Percentiles rank a stretch among this genome's conserved stretches.
Conservation (phyloP, 1,284 basidiomycete species). For the Cryptococcus amylolentus region DNA sequence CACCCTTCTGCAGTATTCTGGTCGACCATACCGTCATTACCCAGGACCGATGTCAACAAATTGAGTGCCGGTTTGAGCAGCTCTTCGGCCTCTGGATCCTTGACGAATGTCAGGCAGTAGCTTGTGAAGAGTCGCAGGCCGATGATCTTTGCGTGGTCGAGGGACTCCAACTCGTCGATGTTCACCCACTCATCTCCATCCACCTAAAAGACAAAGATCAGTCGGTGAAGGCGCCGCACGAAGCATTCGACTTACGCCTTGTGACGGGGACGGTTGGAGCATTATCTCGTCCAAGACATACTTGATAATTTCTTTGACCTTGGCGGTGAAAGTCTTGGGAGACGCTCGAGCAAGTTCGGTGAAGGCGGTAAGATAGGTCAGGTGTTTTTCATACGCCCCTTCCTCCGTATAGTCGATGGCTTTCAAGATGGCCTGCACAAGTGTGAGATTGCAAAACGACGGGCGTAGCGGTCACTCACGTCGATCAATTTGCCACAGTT, state of each 20-base stretch:
- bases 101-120: conserved; percentile 66
- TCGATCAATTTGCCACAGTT: conserved; percentile 59
- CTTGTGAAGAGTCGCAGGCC: conserved; percentile 75
- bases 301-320: conserved; percentile 66
- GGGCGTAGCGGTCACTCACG: conserved; percentile 54
- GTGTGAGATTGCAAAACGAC: background rate
- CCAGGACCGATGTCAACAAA: conserved; percentile 66
- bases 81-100: conserved; percentile 60
- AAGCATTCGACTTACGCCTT: conserved; percentile 51
- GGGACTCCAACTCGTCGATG: conserved; percentile 57
- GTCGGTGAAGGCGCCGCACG: background rate
- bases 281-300: conserved; percentile 72
- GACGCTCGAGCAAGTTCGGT: conserved; percentile 69
- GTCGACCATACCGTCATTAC: conserved; percentile 62
- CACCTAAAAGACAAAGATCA: conserved; percentile 46
- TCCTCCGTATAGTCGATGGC: conserved; percentile 52
- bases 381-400: conserved; percentile 53
- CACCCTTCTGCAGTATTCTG: conserved; percentile 65
- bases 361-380: conserved; percentile 67
- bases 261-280: conserved; percentile 55
- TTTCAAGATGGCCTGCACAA: conserved; percentile 47
- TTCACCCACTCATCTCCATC: conserved; percentile 66
- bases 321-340: conserved; percentile 69
- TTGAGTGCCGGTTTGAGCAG: conserved; percentile 70
- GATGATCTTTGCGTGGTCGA: conserved; percentile 63